phyloP scores from a whole-genome alignment of 1,284 basidiomycete species.

The Hymenochaete sp. region DNA sequence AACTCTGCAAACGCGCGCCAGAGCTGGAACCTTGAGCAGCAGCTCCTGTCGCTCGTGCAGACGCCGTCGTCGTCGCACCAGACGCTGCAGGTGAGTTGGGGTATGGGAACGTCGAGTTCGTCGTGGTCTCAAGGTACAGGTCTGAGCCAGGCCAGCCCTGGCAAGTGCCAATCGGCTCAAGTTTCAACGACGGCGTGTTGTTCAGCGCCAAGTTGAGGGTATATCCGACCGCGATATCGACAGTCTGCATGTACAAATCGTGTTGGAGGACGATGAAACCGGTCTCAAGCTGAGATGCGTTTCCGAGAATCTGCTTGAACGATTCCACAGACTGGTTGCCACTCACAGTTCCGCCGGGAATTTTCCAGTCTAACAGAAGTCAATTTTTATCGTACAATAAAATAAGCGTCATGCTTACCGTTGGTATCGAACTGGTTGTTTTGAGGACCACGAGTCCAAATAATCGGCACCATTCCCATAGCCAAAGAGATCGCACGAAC shows the following conservation, averaged over 20 bases:
- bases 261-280: conserved; percentile 88
- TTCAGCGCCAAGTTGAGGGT: conserved; percentile 63
- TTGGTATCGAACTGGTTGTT: conserved; percentile 74
- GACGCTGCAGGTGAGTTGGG: conserved; percentile 21
- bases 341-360: conserved; percentile 61
- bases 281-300: conserved; percentile 47
- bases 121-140: conserved; percentile 58
- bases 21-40: conserved; percentile 3
- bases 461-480: conserved; percentile 75
- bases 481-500: conserved; percentile 77
- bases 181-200: conserved; percentile 51
- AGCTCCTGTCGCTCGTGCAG: conserved; percentile 13
- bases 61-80: conserved; percentile 11
- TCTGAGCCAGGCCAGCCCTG: conserved; percentile 41
- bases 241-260: conserved; percentile 78
- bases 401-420: conserved; percentile 31
- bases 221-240: conserved; percentile 84
- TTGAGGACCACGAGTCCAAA: conserved; percentile 61
- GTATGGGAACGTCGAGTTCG: conserved; percentile 50
- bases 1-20: conserved; percentile 2
- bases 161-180: conserved; percentile 61
- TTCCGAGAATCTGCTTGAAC: conserved; percentile 55
- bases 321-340: conserved; percentile 45
- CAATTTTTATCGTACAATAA: not conserved
- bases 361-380: conserved; percentile 62